Evolutionary conservation across 805 yeast species (phyloP).

Genomic region (Candida rishiriensis): DNA sequence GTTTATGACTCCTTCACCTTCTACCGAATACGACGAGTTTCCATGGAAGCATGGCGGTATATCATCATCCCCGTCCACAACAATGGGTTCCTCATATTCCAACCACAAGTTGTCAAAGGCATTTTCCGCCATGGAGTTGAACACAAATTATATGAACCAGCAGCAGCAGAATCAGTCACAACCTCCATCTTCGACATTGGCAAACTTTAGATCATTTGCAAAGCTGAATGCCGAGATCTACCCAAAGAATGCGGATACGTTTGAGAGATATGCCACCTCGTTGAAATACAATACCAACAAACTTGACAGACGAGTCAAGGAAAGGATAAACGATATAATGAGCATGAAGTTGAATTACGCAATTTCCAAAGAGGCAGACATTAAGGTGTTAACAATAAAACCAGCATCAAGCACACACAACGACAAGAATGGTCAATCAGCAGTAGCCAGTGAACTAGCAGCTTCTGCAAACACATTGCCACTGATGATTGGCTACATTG

Average conservation of each 20-base stretch:
- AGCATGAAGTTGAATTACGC: slow-evolving; percentile 5
- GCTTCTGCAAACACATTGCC: slow-evolving; percentile 15
- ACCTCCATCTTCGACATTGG: slow-evolving; percentile 1
- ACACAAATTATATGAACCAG: neutral
- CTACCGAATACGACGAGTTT: slow-evolving; percentile 25
- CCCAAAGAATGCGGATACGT: slow-evolving; percentile 6
- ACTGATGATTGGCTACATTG: slow-evolving; percentile 34
- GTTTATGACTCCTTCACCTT: slow-evolving; percentile 23
- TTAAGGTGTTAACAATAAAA: slow-evolving; percentile 1
- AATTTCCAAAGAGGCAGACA: neutral
- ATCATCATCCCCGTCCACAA: slow-evolving; percentile 7
- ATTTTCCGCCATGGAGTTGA: slow-evolving; percentile 5
- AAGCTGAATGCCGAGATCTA: slow-evolving; percentile 2
- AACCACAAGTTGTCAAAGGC: slow-evolving; percentile 6
- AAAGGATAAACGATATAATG: slow-evolving; percentile 13
- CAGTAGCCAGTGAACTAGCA: neutral
- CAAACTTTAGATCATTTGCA: slow-evolving; percentile 4
- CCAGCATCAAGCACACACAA: neutral
- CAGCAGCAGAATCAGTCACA: neutral
- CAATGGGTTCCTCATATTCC: slow-evolving; percentile 5
- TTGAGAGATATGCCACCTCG: slow-evolving; percentile 11
- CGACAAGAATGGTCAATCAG: neutral
- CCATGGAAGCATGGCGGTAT: slow-evolving; percentile 17
- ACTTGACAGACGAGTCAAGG: slow-evolving; percentile 4
- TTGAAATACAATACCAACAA: slow-evolving; percentile 2